Percentiles rank a stretch among this genome's conserved stretches.
phyloP scores from a whole-genome alignment of 495 filamentous ascomycete genomes.

The Gamarada debralockiae region DNA sequence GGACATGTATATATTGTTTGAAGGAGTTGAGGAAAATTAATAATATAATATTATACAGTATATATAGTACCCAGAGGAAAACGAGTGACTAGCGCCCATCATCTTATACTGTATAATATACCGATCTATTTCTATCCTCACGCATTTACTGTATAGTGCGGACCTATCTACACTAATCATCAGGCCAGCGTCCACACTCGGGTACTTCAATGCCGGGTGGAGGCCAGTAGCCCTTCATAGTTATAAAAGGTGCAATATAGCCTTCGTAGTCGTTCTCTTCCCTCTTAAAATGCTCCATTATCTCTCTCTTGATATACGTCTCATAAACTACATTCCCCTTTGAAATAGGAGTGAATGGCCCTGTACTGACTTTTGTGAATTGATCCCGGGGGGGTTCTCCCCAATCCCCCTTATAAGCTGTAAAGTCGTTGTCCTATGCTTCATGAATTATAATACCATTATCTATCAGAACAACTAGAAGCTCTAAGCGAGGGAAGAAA shows the following conservation, averaged over 20 bases:
- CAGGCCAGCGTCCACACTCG: neutral
- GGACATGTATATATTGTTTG: too few relatives aligned
- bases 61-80: too few relatives aligned
- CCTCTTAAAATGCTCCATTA: neutral
- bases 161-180: too few relatives aligned
- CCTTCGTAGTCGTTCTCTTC: neutral
- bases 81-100: too few relatives aligned
- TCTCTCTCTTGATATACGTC: neutral
- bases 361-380: neutral
- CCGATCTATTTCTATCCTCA: too few relatives aligned
- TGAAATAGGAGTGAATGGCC: constrained; percentile 1
- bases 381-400: neutral
- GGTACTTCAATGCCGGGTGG: neutral
- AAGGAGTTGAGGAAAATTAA: too few relatives aligned
- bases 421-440: neutral
- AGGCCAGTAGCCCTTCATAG: neutral
- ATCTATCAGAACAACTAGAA: constrained; percentile 3
- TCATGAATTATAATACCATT: neutral
- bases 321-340: neutral
- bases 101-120: too few relatives aligned
- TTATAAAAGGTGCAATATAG: neutral
- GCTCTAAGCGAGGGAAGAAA: neutral
- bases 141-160: too few relatives aligned
- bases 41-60: too few relatives aligned
- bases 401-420: neutral